phyloP scores from a whole-genome alignment of 2,329 filamentous ascomycete genomes.

The Aureobasidium sp. region DNA sequence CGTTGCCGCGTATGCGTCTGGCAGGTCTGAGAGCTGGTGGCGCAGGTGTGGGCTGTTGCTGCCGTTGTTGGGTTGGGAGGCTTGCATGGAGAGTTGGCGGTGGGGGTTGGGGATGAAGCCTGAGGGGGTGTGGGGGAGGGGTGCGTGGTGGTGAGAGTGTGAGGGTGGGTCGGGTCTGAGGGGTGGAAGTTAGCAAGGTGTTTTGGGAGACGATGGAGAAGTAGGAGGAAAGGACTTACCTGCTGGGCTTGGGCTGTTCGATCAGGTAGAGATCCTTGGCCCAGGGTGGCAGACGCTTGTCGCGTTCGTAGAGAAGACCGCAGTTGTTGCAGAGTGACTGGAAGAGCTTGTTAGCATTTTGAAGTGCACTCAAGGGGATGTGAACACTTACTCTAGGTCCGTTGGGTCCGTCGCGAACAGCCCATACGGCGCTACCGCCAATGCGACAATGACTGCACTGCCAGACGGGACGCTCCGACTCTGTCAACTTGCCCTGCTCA shows the following conservation, averaged over 20 bases:
- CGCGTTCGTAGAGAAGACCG: constrained; percentile 79
- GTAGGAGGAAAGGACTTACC: constrained; percentile 6
- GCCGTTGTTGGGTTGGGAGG: not conserved
- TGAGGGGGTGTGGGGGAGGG: constrained; percentile 1
- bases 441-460: constrained; percentile 81
- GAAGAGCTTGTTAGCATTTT: constrained; percentile 17
- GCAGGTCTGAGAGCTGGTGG: constrained; percentile 13
- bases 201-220: not conserved
- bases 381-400: constrained; percentile 65
- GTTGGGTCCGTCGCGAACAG: constrained; percentile 81
- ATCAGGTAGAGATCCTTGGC: constrained; percentile 59
- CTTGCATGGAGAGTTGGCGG: constrained; percentile 10
- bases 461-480: constrained; percentile 73
- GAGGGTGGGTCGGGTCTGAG: constrained; percentile 8
- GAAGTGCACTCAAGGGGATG: constrained; percentile 19
- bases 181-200: not conserved
- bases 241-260: constrained; percentile 29
- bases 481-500: constrained; percentile 56
- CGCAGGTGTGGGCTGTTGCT: not conserved
- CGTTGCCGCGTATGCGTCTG: constrained; percentile 19
- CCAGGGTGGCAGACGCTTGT: constrained; percentile 75
- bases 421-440: constrained; percentile 89
- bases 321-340: constrained; percentile 91
- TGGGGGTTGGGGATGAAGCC: constrained; percentile 17
- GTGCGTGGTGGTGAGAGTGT: not conserved